Conservation (phyloP, 139 green algal genomes). For the Chlamydomonas schloesseri region DNA sequence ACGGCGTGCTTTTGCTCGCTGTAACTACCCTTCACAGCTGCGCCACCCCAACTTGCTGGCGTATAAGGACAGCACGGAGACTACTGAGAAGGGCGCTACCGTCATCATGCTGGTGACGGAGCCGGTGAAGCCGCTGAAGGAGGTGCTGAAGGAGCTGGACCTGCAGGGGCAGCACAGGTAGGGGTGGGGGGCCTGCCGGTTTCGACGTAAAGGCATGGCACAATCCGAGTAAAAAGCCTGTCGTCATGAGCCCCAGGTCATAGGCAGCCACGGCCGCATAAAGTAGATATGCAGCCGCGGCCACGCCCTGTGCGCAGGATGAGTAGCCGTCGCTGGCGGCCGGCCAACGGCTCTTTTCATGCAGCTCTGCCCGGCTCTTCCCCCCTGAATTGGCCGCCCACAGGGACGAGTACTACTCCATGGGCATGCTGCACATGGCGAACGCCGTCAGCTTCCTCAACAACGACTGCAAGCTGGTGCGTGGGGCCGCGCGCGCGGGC, state of each 20-base stretch:
- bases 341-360: too few relatives aligned
- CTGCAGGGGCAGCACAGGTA: constrained; percentile 69
- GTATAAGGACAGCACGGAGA: constrained; percentile 86
- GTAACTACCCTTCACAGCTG: constrained; percentile 60
- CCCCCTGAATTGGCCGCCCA: too few relatives aligned
- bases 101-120: constrained; percentile 92
- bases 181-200: too few relatives aligned
- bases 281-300: too few relatives aligned
- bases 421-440: constrained; percentile 90
- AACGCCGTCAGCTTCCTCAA: constrained; percentile 96
- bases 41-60: constrained; percentile 89
- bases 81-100: constrained; percentile 75
- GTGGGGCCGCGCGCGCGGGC: too few relatives aligned
- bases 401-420: constrained; percentile 91
- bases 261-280: too few relatives aligned
- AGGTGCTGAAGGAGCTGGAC: constrained; percentile 72
- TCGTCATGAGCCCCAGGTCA: too few relatives aligned
- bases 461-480: constrained; percentile 94
- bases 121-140: constrained; percentile 76
- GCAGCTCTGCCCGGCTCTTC: too few relatives aligned
- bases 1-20: neutral
- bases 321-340: too few relatives aligned
- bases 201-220: too few relatives aligned
- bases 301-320: too few relatives aligned
- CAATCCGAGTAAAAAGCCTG: too few relatives aligned